Conservation (phyloP, 2,329 filamentous ascomycete genomes). For the Calcarisporium arbuscula region DNA sequence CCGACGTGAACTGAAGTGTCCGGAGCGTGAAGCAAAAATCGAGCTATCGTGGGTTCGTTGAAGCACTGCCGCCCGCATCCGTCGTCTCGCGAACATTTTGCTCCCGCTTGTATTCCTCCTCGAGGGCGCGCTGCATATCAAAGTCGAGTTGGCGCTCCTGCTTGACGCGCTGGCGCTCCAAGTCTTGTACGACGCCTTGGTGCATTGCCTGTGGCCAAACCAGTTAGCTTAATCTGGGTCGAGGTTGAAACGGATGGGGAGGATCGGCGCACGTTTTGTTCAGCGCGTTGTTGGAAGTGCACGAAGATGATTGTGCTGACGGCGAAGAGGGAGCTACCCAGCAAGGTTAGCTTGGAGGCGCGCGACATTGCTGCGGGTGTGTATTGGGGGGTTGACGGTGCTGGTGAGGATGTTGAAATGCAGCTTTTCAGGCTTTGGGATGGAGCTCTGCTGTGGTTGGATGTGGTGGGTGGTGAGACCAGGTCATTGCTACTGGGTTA, state of each 20-base stretch:
- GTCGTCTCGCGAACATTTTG: constrained; percentile 61
- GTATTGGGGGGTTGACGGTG: not conserved
- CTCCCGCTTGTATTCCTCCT: constrained; percentile 83
- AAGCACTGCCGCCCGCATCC: constrained; percentile 11
- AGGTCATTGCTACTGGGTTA: no score
- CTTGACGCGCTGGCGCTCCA: constrained; percentile 89
- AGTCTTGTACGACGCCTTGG: constrained; percentile 84
- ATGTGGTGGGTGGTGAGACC: no score
- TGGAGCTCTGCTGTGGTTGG: no score
- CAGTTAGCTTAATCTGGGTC: constrained; percentile 39
- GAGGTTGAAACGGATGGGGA: not conserved
- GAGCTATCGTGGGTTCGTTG: constrained; percentile 17
- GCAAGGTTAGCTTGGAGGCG: constrained; percentile 80
- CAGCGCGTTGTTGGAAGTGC: constrained; percentile 79
- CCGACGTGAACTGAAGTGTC: no score
- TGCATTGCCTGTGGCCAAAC: constrained; percentile 72
- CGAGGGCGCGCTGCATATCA: constrained; percentile 78
- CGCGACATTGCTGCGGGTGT: constrained; percentile 62
- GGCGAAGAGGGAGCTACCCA: constrained; percentile 70
- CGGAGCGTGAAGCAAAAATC: not conserved
- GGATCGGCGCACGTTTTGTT: constrained; percentile 62
- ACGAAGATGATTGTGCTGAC: constrained; percentile 75
- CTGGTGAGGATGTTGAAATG: not conserved
- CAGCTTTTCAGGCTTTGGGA: no score
- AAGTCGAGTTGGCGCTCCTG: constrained; percentile 90